These are phyloP conservation scores for Mycena olivaceomarginata DNA, from an alignment of 768 basidiomycete species.

Conservation along the genomic window DNA sequence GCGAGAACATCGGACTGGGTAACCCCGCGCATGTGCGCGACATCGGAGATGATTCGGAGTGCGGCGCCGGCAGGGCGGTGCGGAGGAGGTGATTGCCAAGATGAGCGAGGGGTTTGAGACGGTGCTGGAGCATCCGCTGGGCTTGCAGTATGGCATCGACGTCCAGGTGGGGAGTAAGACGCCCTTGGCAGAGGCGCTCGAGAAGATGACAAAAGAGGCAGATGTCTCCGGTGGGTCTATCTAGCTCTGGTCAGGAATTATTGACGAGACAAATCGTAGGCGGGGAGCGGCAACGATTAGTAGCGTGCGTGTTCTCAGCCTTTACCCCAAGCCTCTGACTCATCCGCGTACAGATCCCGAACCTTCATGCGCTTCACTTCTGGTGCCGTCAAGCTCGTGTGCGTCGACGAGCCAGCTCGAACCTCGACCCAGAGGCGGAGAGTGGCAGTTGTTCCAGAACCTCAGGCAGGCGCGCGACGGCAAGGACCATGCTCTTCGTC, in stretches of 20 bases:
- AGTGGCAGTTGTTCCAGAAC: conserved; percentile 67
- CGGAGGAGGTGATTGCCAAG: conserved; percentile 42
- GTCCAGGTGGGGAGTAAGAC: conserved; percentile 39
- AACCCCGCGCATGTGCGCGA: conserved; percentile 43
- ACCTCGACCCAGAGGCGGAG: conserved; percentile 74
- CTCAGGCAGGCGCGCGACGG: conserved; percentile 62
- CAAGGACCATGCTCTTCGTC: conserved; percentile 76
- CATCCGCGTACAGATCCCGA: conserved; percentile 61
- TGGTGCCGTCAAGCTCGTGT: conserved; percentile 65
- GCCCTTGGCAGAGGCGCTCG: conserved; percentile 48
- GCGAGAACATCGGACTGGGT: conserved; percentile 64
- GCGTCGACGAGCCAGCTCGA: conserved; percentile 76
- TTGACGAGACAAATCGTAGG: conserved; percentile 56
- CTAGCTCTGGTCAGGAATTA: conserved; percentile 49
- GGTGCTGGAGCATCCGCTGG: conserved; percentile 35
- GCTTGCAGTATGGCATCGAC: conserved; percentile 24
- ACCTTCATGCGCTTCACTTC: conserved; percentile 70
- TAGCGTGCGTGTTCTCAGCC: conserved; percentile 62
- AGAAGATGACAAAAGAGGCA: conserved; percentile 55
- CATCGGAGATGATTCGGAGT: conserved; percentile 35
- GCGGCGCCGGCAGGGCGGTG: conserved; percentile 54
- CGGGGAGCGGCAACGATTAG: conserved; percentile 70
- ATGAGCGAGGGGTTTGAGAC: conserved; percentile 39
- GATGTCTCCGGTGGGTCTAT: conserved; percentile 37
- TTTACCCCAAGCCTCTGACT: conserved; percentile 5